Base-by-base conservation (phyloP, 768 basidiomycete genomes). In the Thelephora ganbajun region DNA sequence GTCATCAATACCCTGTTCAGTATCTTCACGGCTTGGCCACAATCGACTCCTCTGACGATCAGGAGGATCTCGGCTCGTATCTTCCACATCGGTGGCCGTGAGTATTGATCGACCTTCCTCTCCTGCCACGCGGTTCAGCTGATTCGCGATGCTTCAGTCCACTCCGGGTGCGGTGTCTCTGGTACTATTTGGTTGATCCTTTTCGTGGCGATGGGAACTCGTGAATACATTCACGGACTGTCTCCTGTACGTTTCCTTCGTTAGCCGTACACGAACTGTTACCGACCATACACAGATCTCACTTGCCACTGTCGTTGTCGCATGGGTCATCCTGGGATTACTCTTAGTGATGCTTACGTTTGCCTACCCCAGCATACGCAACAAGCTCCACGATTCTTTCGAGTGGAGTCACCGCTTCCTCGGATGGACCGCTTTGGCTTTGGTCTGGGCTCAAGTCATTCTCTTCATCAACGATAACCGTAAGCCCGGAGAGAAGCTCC, bases 1-100 rank as follows among this genome's bases (percentile, higher is more conserved):
- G 73, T 79, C 30, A 68, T 78, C 55, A 77, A 79, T 54, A 62
- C 68, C 1, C 73, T 77, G 55, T 79, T 76, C 64, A 69, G 67
- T 36, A 61, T 73, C 7, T 71, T 69, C 47, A 73, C 71, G 50
- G 61, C 71, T 30, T 70, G 72, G 20, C 75, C 76, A 6, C 4
- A 30, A 9, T 30, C 26, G 5, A 9, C 26, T 75, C 76, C 76
- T 2, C 60, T 79, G 37, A 58, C 64, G 33, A 72, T 79, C 46
- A 70, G 77, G 43, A 66, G 72, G 23, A 61, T 74, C 16, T 70
- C 68, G 52, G 77, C 74, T 19, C 65, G 75, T 35, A 76, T 78
- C 0, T 78, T 77, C 50, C 72, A 76, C 46, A 76, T 77, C 36
- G 76, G 76, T 16, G 77, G 77, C 43, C 46, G 64, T 64, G 50